phyloP scores from a whole-genome alignment of 1,284 basidiomycete species.

The Termitomyces sp. region DNA sequence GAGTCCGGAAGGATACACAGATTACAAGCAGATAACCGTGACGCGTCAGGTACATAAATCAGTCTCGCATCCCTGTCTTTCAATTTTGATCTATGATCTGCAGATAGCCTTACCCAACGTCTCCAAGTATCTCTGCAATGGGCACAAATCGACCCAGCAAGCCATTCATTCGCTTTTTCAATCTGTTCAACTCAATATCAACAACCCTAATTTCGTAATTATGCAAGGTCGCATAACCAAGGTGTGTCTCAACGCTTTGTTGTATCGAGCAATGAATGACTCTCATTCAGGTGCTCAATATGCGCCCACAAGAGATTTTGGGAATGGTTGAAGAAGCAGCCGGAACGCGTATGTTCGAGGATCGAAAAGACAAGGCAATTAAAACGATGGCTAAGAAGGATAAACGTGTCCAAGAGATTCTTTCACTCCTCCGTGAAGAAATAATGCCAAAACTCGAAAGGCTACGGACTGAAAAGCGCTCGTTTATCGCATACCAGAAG shows the following conservation, averaged over 20 bases:
- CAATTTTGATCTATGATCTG: slow-evolving; percentile 12
- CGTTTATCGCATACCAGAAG: slow-evolving; percentile 91
- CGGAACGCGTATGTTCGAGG: slow-evolving; percentile 99
- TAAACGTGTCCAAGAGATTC: slow-evolving; percentile 91
- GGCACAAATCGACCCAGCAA: slow-evolving; percentile 90
- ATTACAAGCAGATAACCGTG: slow-evolving; percentile 88
- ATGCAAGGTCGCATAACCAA: slow-evolving; percentile 99
- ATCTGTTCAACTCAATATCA: slow-evolving; percentile 98
- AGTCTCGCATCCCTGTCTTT: neutral
- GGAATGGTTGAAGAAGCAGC: slow-evolving; percentile 99
- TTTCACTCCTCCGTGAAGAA: slow-evolving; percentile 78
- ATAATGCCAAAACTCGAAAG: slow-evolving; percentile 94
- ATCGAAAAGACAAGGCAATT: slow-evolving; percentile 94
- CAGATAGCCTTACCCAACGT: slow-evolving; percentile 91
- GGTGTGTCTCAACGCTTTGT: slow-evolving; percentile 30
- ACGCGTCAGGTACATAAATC: slow-evolving; percentile 77
- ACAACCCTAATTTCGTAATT: slow-evolving; percentile 99
- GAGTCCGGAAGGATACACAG: slow-evolving; percentile 84
- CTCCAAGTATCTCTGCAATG: slow-evolving; percentile 97
- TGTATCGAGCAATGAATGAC: neutral
- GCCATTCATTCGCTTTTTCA: slow-evolving; percentile 93
- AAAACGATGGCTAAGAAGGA: slow-evolving; percentile 99
- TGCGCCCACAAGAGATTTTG: slow-evolving; percentile 97
- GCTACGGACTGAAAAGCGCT: slow-evolving; percentile 85
- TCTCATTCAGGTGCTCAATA: slow-evolving; percentile 77